A percentile compares a stretch with the other conserved stretches of the same genome.
Evolutionary conservation across 352 stramenopile species (phyloP).

Genomic region (Globisporangium viniferum): DNA sequence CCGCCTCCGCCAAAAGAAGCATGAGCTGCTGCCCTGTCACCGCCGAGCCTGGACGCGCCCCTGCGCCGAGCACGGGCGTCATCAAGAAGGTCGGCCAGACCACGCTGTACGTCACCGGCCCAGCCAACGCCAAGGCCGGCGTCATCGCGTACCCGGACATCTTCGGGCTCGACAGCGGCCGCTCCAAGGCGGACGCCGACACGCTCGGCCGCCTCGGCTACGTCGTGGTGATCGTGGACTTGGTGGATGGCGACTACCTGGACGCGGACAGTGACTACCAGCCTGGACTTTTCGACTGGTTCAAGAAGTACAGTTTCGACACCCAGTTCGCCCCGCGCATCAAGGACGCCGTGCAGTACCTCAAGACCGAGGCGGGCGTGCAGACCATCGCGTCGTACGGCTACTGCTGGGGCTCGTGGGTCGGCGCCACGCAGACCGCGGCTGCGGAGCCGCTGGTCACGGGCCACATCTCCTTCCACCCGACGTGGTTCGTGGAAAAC

Average conservation of each 20-base stretch:
- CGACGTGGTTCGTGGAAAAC: constrained; percentile 76
- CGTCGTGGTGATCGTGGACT: constrained; percentile 67
- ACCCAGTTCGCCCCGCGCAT: constrained; percentile 50
- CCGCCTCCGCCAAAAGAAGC: neutral
- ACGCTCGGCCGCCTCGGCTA: constrained; percentile 73
- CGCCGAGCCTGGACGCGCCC: constrained; percentile 47
- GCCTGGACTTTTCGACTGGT: constrained; percentile 40
- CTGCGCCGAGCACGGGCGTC: constrained; percentile 38
- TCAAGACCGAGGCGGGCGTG: constrained; percentile 56
- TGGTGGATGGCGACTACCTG: constrained; percentile 68
- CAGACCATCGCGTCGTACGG: constrained; percentile 71
- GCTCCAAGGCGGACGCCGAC: constrained; percentile 76
- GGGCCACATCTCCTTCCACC: constrained; percentile 81
- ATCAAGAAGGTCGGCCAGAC: constrained; percentile 73
- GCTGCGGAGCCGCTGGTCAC: constrained; percentile 39
- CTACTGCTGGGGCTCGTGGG: constrained; percentile 84
- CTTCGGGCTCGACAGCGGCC: constrained; percentile 75
- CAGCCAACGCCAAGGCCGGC: constrained; percentile 55
- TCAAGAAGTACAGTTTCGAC: constrained; percentile 67
- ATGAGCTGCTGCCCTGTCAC: constrained; percentile 82
- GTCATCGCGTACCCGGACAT: constrained; percentile 76
- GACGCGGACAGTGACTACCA: constrained; percentile 22
- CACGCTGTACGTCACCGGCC: constrained; percentile 70
- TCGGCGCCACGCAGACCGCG: constrained; percentile 53
- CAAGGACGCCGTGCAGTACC: constrained; percentile 68